Conservation (phyloP, 495 filamentous ascomycete species). For the Aspergillus bridgeri region DNA sequence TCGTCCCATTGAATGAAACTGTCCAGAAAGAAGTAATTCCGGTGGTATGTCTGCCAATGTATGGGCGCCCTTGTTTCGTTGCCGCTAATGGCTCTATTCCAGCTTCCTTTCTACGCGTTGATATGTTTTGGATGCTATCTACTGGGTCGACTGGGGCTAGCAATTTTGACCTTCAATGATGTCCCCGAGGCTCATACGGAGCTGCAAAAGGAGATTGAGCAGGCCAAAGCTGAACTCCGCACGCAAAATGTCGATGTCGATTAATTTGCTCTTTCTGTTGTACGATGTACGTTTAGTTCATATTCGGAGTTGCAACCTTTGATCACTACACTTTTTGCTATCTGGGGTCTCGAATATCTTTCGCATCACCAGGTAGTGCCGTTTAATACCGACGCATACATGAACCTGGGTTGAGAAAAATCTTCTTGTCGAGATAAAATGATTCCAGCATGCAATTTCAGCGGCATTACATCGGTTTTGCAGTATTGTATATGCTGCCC, state of each 20-base stretch:
- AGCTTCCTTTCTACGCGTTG: conserved; percentile 91
- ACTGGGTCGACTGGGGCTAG: conserved; percentile 84
- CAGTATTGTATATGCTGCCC: no score
- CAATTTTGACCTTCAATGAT: conserved; percentile 94
- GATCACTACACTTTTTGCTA: background rate
- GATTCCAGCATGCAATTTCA: no score
- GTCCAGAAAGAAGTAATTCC: conserved; percentile 52
- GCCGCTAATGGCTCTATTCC: conserved; percentile 2
- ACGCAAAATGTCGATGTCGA: conserved; percentile 49
- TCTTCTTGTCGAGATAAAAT: no score
- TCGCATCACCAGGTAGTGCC: background rate
- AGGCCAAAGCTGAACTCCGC: conserved; percentile 49
- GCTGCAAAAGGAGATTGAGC: conserved; percentile 65
- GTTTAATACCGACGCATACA: background rate
- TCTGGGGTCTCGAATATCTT: background rate
- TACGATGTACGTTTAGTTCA: background rate
- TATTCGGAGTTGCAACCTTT: no score
- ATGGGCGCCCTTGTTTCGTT: background rate
- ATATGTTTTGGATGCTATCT: conserved; percentile 93
- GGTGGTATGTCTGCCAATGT: conserved; percentile 37
- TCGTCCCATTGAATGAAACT: conserved; percentile 76
- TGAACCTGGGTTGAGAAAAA: background rate
- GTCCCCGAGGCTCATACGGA: conserved; percentile 88
- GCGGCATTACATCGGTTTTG: no score
- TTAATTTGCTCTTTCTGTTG: conserved; percentile 22